These are phyloP conservation scores for Pestalotiopsis sp. DNA, from an alignment of 2,329 filamentous ascomycete species.

Conservation along the genomic window DNA sequence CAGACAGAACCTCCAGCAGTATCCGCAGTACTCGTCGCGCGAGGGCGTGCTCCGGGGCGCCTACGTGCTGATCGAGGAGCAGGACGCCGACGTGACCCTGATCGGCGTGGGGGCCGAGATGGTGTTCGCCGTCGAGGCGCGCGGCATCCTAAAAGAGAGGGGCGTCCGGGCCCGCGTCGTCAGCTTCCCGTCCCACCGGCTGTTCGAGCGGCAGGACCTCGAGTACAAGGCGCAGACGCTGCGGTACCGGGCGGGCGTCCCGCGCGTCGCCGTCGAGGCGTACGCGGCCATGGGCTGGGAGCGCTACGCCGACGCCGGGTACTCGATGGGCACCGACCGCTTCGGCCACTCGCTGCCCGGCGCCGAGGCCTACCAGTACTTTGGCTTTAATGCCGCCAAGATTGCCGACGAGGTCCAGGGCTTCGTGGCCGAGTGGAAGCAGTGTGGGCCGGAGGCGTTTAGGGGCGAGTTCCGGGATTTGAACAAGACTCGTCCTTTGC, in stretches of 20 bases:
- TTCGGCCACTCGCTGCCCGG: slow-evolving; percentile 61
- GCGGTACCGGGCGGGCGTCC: slow-evolving; percentile 48
- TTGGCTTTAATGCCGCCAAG: slow-evolving; percentile 49
- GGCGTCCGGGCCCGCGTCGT: slow-evolving; percentile 42
- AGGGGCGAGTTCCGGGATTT: neutral
- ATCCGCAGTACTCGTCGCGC: slow-evolving; percentile 32
- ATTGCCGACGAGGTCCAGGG: slow-evolving; percentile 9
- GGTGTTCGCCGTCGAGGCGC: slow-evolving; percentile 44
- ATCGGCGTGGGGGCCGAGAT: slow-evolving; percentile 41
- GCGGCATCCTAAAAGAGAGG: slow-evolving; percentile 36
- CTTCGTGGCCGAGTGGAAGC: slow-evolving; percentile 13
- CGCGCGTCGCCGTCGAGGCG: slow-evolving; percentile 62
- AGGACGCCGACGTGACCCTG: slow-evolving; percentile 39
- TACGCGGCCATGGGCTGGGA: slow-evolving; percentile 63
- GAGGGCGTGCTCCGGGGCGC: slow-evolving; percentile 40
- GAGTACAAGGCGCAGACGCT: slow-evolving; percentile 51
- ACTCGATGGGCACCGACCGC: slow-evolving; percentile 47
- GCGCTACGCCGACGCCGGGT: slow-evolving; percentile 69
- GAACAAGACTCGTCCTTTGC: neutral
- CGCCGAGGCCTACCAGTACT: slow-evolving; percentile 55
- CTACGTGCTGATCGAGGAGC: slow-evolving; percentile 38
- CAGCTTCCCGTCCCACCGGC: slow-evolving; percentile 46
- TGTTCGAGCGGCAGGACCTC: slow-evolving; percentile 43
- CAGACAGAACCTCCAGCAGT: slow-evolving; percentile 40
- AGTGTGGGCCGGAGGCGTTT: neutral